Conservation (phyloP, 768 basidiomycete species). For the Kwoniella shandongensis region DNA sequence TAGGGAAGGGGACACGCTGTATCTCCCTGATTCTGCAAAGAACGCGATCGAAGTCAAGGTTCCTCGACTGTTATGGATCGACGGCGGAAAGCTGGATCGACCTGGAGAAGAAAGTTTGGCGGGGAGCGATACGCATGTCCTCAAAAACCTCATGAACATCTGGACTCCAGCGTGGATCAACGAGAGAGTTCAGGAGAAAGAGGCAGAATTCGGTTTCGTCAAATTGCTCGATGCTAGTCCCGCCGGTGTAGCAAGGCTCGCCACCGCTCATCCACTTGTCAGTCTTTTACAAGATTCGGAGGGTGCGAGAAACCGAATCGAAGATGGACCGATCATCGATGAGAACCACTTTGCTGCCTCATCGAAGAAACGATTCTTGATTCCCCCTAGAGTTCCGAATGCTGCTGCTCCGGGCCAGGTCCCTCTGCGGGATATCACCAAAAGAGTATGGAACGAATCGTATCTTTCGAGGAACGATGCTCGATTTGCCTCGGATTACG, state of each 20-base stretch:
- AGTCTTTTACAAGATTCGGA: slow-evolving; percentile 25
- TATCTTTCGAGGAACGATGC: slow-evolving; percentile 76
- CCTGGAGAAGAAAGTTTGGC: slow-evolving; percentile 62
- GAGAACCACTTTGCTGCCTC: slow-evolving; percentile 61
- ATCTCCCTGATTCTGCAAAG: slow-evolving; percentile 77
- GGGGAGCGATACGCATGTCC: slow-evolving; percentile 60
- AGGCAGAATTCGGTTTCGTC: slow-evolving; percentile 77
- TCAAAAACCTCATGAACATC: slow-evolving; percentile 76
- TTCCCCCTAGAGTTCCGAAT: slow-evolving; percentile 54
- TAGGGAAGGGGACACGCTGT: slow-evolving; percentile 82
- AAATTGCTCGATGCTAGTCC: slow-evolving; percentile 65
- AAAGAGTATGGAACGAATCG: slow-evolving; percentile 67
- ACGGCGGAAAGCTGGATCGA: slow-evolving; percentile 69
- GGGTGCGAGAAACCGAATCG: neutral
- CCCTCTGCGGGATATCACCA: slow-evolving; percentile 64
- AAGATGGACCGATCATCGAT: slow-evolving; percentile 23
- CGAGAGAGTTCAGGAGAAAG: slow-evolving; percentile 56
- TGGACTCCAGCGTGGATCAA: slow-evolving; percentile 84
- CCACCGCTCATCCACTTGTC: slow-evolving; percentile 41
- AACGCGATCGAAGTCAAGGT: slow-evolving; percentile 80
- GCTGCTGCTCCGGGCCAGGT: slow-evolving; percentile 55
- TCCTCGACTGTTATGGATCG: slow-evolving; percentile 73
- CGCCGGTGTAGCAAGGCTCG: slow-evolving; percentile 56
- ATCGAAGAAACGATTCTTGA: slow-evolving; percentile 26
- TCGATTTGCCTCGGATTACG: slow-evolving; percentile 82